These are phyloP conservation scores for Coemansia umbellata DNA, from an alignment of 192 early-diverging fungal species.

Conservation along the genomic window DNA sequence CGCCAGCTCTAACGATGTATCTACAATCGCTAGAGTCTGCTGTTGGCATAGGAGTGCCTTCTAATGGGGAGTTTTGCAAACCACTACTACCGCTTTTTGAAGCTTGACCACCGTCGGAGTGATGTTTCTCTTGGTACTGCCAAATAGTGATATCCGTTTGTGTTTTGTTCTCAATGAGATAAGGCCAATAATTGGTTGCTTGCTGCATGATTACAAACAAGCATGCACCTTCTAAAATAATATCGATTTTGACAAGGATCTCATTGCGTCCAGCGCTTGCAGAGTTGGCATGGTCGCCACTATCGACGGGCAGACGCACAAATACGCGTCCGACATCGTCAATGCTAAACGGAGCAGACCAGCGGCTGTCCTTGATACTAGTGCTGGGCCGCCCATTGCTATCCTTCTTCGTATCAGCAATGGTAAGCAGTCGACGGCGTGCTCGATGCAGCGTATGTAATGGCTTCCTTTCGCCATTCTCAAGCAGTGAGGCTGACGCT, in stretches of 20 bases:
- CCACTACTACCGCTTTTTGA: neutral
- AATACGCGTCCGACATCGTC: slow-evolving; percentile 82
- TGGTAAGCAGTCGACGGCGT: slow-evolving; percentile 61
- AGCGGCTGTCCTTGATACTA: slow-evolving; percentile 52
- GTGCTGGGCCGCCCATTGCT: neutral
- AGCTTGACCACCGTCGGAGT: neutral
- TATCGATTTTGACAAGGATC: slow-evolving; percentile 71
- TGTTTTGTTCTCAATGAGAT: slow-evolving; percentile 61
- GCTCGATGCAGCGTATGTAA: slow-evolving; percentile 65
- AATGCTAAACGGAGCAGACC: slow-evolving; percentile 85
- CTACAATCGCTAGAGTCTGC: slow-evolving; percentile 9
- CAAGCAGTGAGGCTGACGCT: slow-evolving; percentile 33
- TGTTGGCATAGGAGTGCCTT: neutral
- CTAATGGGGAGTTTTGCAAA: neutral
- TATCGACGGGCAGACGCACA: slow-evolving; percentile 62
- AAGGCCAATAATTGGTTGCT: slow-evolving; percentile 80
- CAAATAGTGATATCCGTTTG: slow-evolving; percentile 64
- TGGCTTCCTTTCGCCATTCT: slow-evolving; percentile 56
- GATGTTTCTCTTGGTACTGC: slow-evolving; percentile 54
- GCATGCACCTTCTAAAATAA: slow-evolving; percentile 85
- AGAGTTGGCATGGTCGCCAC: slow-evolving; percentile 49
- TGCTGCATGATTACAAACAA: slow-evolving; percentile 81
- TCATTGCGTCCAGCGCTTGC: slow-evolving; percentile 13
- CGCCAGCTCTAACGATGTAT: slow-evolving; percentile 26
- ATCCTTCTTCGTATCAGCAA: slow-evolving; percentile 57